Percentiles rank a stretch among this genome's conserved stretches.
Evolutionary conservation across 1,139 yeast genomes (phyloP).

Genomic region (Hyphopichia buzzinii): DNA sequence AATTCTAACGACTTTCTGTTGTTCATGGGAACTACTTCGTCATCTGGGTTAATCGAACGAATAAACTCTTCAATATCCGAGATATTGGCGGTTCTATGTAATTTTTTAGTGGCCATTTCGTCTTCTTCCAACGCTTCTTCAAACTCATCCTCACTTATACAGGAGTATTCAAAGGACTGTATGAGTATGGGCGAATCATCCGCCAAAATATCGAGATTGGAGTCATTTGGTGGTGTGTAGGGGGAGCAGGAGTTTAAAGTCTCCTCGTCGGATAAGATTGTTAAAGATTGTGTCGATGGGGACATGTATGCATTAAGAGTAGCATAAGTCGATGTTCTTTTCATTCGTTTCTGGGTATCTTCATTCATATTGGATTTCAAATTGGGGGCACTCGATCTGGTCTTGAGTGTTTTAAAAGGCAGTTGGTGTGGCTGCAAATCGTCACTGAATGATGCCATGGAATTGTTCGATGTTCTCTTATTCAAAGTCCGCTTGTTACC

Average conservation of each 20-base stretch:
- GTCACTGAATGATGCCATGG: constrained; percentile 6
- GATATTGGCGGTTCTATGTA: constrained; percentile 24
- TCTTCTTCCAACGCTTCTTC: constrained; percentile 4
- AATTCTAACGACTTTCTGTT: constrained; percentile 25
- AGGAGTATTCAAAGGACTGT: constrained; percentile 3
- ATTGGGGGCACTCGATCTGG: constrained; percentile 25
- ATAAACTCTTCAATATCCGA: constrained; percentile 23
- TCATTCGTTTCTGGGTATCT: background rate
- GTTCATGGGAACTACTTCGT: constrained; percentile 17
- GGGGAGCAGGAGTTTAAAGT: constrained; percentile 7
- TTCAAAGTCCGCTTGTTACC: constrained; percentile 2
- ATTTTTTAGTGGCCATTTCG: constrained; percentile 6
- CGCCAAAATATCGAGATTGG: constrained; percentile 17
- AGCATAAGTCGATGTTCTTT: constrained; percentile 5
- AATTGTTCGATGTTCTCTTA: constrained; percentile 3
- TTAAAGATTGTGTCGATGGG: background rate
- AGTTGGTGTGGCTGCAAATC: constrained; percentile 1
- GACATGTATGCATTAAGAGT: background rate
- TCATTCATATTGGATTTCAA: constrained; percentile 8
- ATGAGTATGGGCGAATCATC: constrained; percentile 11
- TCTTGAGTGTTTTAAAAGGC: constrained; percentile 14
- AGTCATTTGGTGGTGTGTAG: constrained; percentile 2
- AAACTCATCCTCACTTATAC: constrained; percentile 3
- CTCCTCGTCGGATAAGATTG: constrained; percentile 4
- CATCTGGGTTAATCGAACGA: constrained; percentile 14